phyloP scores from a whole-genome alignment of 1,284 basidiomycete genomes.

The Puccinia brachypodii region DNA sequence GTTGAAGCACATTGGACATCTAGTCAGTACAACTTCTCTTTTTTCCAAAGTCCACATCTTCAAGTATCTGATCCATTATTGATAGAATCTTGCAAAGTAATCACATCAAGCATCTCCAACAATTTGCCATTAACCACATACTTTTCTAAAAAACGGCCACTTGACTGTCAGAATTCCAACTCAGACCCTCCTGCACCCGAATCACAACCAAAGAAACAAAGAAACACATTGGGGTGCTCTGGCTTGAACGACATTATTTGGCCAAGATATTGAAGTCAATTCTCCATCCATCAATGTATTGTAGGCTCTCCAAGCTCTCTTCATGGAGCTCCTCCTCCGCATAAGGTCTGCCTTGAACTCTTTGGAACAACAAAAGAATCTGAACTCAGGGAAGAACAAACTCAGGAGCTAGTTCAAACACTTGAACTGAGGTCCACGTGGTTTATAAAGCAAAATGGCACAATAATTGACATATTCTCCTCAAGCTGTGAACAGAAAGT shows the following conservation, averaged over 20 bases:
- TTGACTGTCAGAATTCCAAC: neutral
- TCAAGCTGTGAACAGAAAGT: neutral
- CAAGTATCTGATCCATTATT: neutral
- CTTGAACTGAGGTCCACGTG: neutral
- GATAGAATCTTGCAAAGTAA: neutral
- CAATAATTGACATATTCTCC: neutral
- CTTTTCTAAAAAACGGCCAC: neutral
- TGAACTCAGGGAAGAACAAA: neutral
- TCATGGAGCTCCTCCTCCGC: neutral
- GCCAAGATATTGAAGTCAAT: neutral
- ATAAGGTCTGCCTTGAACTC: neutral
- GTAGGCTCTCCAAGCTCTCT: neutral
- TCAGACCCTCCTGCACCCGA: neutral
- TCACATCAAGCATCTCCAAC: neutral
- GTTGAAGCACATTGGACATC: slow-evolving; percentile 20
- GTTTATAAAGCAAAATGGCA: slow-evolving; percentile 10
- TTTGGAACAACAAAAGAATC: slow-evolving; percentile 16
- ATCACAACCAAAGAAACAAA: slow-evolving; percentile 3
- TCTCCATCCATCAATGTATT: neutral
- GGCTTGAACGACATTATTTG: slow-evolving; percentile 15
- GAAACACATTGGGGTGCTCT: neutral
- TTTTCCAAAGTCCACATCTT: neutral
- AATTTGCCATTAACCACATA: neutral
- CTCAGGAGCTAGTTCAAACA: neutral
- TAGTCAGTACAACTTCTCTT: neutral